phyloP scores from a whole-genome alignment of 177 flowering plant species.

The Vitis hybrid region DNA sequence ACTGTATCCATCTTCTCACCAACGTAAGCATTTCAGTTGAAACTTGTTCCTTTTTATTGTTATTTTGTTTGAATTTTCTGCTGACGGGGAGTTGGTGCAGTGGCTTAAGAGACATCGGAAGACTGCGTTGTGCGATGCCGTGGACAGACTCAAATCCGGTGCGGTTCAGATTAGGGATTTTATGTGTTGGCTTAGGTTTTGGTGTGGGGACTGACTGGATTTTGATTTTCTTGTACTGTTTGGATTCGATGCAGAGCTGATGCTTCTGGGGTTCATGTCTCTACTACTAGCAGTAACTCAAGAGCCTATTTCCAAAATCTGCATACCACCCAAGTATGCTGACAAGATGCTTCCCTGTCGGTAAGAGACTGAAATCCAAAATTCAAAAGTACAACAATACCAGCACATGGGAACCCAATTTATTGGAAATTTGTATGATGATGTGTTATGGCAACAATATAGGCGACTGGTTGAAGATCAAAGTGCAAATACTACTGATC shows the following conservation, averaged over 20 bases:
- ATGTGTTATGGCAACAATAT: background rate
- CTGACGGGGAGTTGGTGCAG: constrained; percentile 13
- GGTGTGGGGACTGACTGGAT: no score
- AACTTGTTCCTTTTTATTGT: background rate
- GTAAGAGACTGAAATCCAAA: background rate
- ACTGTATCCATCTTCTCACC: constrained; percentile 26
- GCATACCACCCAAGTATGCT: constrained; percentile 16
- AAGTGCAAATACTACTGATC: constrained; percentile 1
- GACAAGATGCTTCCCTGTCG: constrained; percentile 27
- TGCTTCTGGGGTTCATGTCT: constrained; percentile 26
- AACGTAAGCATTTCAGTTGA: constrained; percentile 24
- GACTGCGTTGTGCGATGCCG: constrained; percentile 36
- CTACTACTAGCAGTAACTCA: constrained; percentile 19
- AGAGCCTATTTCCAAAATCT: constrained; percentile 14
- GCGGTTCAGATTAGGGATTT: background rate
- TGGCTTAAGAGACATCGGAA: constrained; percentile 40
- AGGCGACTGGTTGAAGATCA: constrained; percentile 4
- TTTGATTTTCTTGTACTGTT: background rate
- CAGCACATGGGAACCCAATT: background rate
- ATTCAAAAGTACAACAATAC: background rate
- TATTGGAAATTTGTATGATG: constrained; percentile 1
- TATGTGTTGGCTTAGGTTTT: no score
- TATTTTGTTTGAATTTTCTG: no score
- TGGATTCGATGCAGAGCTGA: constrained; percentile 11
- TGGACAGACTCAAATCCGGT: constrained; percentile 53